Conservation (phyloP, 192 early-diverging fungal species). For the Coemansia sp. region DNA sequence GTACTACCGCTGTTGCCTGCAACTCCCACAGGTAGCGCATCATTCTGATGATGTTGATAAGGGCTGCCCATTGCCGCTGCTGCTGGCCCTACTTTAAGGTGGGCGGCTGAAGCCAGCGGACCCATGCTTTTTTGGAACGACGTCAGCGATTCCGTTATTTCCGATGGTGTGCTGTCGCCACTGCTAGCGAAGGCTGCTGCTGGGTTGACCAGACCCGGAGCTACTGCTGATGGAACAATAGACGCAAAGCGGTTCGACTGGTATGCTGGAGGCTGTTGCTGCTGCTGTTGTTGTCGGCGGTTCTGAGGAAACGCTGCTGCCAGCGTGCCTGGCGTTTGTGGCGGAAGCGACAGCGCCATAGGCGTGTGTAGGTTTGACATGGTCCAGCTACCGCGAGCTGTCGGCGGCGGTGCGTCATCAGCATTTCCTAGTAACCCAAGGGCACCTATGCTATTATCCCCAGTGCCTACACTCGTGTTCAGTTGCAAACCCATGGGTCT, state of each 20-base stretch:
- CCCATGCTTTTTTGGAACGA: conserved; percentile 15
- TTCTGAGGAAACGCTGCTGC: background rate
- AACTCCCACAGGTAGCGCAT: background rate
- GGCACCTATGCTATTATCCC: background rate
- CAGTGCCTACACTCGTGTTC: conserved; percentile 12
- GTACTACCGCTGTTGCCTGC: conserved; percentile 1
- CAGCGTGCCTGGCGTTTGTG: background rate
- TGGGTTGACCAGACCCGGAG: background rate
- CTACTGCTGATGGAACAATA: background rate
- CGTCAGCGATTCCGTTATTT: conserved; percentile 12
- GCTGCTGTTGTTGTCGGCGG: too few relatives aligned
- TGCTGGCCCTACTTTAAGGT: background rate
- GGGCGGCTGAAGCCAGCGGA: conserved; percentile 2
- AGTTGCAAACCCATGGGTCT: conserved; percentile 44
- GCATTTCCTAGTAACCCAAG: background rate
- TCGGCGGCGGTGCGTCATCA: conserved; percentile 21
- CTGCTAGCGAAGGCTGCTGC: conserved; percentile 2
- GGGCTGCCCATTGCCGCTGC: too few relatives aligned
- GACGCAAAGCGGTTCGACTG: conserved; percentile 5
- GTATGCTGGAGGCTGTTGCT: background rate
- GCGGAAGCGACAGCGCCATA: background rate
- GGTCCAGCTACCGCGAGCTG: conserved; percentile 37
- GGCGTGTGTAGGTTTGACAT: conserved; percentile 1
- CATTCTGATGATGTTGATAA: background rate
- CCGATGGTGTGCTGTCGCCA: conserved; percentile 10